Conservation (phyloP, 495 filamentous ascomycete genomes). For the Aspergillus conjunctus region DNA sequence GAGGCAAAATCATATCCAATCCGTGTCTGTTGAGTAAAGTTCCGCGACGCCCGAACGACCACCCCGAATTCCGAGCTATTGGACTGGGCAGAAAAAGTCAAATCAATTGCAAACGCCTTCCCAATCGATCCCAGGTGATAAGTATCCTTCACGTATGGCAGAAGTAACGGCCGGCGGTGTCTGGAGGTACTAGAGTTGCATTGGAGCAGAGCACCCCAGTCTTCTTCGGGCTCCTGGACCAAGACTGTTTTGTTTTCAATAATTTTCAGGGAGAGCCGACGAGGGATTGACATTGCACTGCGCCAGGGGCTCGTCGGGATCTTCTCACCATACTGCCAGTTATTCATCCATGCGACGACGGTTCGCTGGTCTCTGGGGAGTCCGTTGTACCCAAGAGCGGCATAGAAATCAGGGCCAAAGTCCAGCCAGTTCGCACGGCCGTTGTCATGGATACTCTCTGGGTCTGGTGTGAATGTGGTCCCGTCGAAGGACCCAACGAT, state of each 20-base stretch:
- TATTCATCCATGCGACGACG: constrained; percentile 60
- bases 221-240: constrained; percentile 29
- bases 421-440: constrained; percentile 45
- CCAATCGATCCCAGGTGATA: constrained; percentile 21
- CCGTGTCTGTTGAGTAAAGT: constrained; percentile 44
- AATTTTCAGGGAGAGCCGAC: constrained; percentile 39
- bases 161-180: background rate
- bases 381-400: constrained; percentile 55
- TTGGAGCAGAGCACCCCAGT: constrained; percentile 18
- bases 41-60: constrained; percentile 25
- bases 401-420: constrained; percentile 62
- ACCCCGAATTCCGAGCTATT: constrained; percentile 28
- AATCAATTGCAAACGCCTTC: constrained; percentile 26
- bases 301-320: constrained; percentile 51
- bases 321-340: constrained; percentile 55
- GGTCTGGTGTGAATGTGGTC: constrained; percentile 27
- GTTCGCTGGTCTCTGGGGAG: constrained; percentile 40
- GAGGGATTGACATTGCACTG: constrained; percentile 52
- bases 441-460: constrained; percentile 12
- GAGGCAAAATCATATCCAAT: constrained; percentile 48
- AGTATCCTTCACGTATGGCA: constrained; percentile 20
- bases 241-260: constrained; percentile 23
- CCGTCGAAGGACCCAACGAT: constrained; percentile 44
- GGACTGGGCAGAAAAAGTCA: constrained; percentile 28
- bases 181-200: background rate